Conservation (phyloP, 116 monocot species). For the Zostera marina region DNA sequence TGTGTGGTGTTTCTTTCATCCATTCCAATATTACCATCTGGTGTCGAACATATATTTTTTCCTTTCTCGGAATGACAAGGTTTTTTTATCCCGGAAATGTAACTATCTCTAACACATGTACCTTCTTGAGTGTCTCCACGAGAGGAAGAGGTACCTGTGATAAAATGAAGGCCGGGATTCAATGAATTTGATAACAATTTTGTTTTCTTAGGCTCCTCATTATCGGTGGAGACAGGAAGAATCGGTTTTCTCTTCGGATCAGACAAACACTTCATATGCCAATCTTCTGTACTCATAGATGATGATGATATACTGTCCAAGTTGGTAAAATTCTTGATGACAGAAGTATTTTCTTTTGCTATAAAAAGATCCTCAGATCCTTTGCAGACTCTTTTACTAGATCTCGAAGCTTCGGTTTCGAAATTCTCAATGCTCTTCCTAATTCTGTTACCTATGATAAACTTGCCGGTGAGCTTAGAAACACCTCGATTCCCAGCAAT, state of each 20-base stretch:
- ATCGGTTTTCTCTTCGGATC: neutral
- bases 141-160: neutral
- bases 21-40: neutral
- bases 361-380: neutral
- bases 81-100: neutral
- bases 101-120: neutral
- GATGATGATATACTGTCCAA: neutral
- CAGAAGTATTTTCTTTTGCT: neutral
- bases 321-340: neutral
- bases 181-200: neutral
- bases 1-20: neutral
- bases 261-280: neutral
- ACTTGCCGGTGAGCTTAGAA: slow-evolving; percentile 13
- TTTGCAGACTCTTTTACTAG: neutral
- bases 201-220: neutral
- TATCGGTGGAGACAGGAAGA: neutral
- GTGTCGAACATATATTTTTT: neutral
- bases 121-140: neutral
- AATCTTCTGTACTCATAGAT: neutral
- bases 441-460: slow-evolving; percentile 6
- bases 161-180: slow-evolving; percentile 3
- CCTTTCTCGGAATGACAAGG: neutral
- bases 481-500: slow-evolving; percentile 18
- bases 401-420: neutral
- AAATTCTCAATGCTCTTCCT: neutral